phyloP scores from a whole-genome alignment of 1,139 yeast species.

The Pichia norvegensis region DNA sequence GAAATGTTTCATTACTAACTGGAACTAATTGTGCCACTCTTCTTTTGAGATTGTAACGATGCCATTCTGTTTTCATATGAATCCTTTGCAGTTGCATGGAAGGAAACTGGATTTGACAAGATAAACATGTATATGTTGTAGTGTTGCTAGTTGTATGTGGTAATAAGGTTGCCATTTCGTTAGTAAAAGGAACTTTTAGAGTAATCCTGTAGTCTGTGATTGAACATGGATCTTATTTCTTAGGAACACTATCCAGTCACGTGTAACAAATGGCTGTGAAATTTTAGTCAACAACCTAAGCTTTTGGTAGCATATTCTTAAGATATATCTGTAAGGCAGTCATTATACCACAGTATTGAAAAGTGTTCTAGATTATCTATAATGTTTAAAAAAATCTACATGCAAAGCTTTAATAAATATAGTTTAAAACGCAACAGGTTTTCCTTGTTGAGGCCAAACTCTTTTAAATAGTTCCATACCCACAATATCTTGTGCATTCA shows the following conservation, averaged over 20 bases:
- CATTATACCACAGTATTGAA: no score
- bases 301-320: no score
- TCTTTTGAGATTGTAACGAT: constrained; percentile 83
- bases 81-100: constrained; percentile 73
- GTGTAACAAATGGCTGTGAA: no score
- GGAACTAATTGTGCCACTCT: constrained; percentile 82
- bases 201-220: neutral
- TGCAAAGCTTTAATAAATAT: neutral
- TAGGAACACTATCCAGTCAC: no score
- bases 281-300: no score
- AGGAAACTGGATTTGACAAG: constrained; percentile 74
- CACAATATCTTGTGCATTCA: constrained; percentile 85
- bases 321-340: no score
- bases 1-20: constrained; percentile 52
- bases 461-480: constrained; percentile 94
- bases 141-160: constrained; percentile 19
- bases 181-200: neutral
- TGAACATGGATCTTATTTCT: neutral
- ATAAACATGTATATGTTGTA: constrained; percentile 63
- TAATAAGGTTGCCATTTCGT: constrained; percentile 12
- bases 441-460: constrained; percentile 64
- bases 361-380: no score
- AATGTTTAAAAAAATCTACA: neutral
- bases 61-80: constrained; percentile 98
- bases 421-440: constrained; percentile 6